Base-by-base conservation (phyloP, 2,329 filamentous ascomycete species). In the Diaporthe citri region DNA sequence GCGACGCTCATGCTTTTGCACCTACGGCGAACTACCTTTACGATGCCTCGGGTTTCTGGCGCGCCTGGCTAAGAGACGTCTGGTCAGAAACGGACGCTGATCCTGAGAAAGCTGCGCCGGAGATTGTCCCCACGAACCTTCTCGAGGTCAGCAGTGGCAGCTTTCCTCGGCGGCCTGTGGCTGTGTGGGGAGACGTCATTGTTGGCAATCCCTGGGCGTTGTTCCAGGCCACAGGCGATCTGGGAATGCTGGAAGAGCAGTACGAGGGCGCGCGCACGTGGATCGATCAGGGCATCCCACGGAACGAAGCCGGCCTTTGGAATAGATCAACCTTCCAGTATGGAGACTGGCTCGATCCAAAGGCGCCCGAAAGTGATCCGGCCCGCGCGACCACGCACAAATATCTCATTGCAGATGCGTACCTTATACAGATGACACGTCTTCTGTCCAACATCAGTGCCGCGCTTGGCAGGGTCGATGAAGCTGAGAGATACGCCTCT, bases 1-100 rank as follows among this genome's bases (percentile, higher is more conserved):
- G 86, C 7, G 84, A 86, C 75, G 81, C 84, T 22, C 82, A 85
- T 55, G 81, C 85, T 9, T 88, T 88, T 75, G 80, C 80, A 6
- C 83, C 84, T 0, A 83, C 85, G 0, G 83, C 85, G 0, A 83
- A 80, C 41, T 86, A 83, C 74, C 80, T 87, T 7, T 88, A 83
- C 76, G 81, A 86, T 71, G 82, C 83, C 2, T 76, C 79, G 1
- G 85, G 82, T 0, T 83, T 87, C 74, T 80, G 86, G 36, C 77
- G 80, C 1, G 78, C 78, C 56, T 88, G 86, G 86, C 77, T 87
- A 2, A 77, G 84, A 39, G 86, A 87, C 71, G 72, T 86, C 0
- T 78, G 80, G 13, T 79, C 79, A 4, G 86, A 87, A 36, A 67
- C 62, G 46, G n/a, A 67, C 28, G 62, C 62, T 12, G 62, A 67